Evolutionary conservation across 768 basidiomycete species (phyloP), one percentile per base, ranked within the genome.

Genomic region (Hysterangium stoloniferum): DNA sequence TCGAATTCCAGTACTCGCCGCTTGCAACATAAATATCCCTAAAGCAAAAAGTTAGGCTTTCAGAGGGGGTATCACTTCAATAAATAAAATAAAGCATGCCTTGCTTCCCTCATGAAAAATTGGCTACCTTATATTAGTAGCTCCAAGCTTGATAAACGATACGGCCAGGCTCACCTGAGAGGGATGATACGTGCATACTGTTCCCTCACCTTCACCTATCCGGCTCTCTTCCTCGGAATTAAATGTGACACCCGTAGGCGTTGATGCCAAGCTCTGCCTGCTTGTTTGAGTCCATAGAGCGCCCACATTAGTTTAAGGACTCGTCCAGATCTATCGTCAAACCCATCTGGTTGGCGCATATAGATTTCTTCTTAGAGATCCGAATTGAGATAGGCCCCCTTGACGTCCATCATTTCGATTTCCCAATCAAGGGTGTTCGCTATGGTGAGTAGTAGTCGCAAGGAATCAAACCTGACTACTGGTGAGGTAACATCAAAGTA

Each of bases 1-100:
- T 93, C 90, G 60, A 99, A 99, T 63, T 98, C 96, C 12, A 99
- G 74, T 20, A 98, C 95, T 28, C 89, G 79, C 40, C 87, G 81
- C 71, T 96, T 98, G 76, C 95, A 99, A 68, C 95, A 99, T 9
- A 92, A 70, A 65, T 95, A 97, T 29, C 95, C 95, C 86, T 98
- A 66, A 11, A 59, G 31, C 48, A 17, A 20, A 43, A 4, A 57
- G 12, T 52, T 13, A 36, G 52, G 42, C 53, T 24, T 47, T 28
- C 41, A 34, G 36, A 34, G 15, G 45, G 25, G 27, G 11, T 28
- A 34, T 45, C 48, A 27, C 15, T 24, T 25, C 17, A 32, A 25
- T 22, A 19, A 45, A n/a, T n/a, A n/a, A n/a, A n/a, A n/a, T n/a
- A n/a, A n/a, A n/a, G n/a, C n/a, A n/a, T n/a, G n/a, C 89, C 77